phyloP scores from a whole-genome alignment of 106 monocot species.

The Dendrobium nobile region DNA sequence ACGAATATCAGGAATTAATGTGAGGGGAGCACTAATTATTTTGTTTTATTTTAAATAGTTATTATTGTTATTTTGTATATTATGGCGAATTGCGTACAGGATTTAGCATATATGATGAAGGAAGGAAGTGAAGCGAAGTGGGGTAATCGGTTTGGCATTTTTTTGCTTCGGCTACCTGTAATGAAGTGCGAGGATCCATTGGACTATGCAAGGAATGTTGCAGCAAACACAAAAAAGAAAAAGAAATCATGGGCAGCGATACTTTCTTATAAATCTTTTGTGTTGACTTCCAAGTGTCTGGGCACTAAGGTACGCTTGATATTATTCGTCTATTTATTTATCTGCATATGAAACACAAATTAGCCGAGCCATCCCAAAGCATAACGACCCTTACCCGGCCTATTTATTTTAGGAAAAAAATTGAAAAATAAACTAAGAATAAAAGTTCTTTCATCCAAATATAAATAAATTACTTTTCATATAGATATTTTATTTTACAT shows the following conservation, averaged over 20 bases:
- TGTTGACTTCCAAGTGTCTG: too few species aligned
- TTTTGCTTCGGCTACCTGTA: constrained; percentile 44
- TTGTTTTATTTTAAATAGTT: not conserved
- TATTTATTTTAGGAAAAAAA: too few species aligned
- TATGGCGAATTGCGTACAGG: constrained; percentile 16
- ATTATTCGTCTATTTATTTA: too few species aligned
- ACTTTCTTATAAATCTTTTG: constrained; percentile 33
- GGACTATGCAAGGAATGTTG: constrained; percentile 56
- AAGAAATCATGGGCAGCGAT: constrained; percentile 55
- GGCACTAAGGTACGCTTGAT: constrained; percentile 50
- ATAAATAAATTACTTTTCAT: too few species aligned
- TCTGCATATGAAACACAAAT: too few species aligned
- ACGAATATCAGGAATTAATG: constrained; percentile 44
- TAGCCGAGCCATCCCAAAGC: too few species aligned
- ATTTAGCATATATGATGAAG: constrained; percentile 61
- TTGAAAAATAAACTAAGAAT: too few species aligned
- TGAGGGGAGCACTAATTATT: constrained; percentile 9
- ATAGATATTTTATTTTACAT: too few species aligned
- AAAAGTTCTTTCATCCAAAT: too few species aligned
- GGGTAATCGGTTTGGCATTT: constrained; percentile 68
- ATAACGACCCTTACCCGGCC: too few species aligned
- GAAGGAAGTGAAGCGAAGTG: constrained; percentile 16
- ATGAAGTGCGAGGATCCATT: constrained; percentile 37
- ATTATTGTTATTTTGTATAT: not conserved
- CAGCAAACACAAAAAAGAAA: constrained; percentile 42